Percentiles rank a stretch among this genome's conserved stretches.
phyloP scores from a whole-genome alignment of 2,329 filamentous ascomycete genomes.

The Talaromyces sp. region DNA sequence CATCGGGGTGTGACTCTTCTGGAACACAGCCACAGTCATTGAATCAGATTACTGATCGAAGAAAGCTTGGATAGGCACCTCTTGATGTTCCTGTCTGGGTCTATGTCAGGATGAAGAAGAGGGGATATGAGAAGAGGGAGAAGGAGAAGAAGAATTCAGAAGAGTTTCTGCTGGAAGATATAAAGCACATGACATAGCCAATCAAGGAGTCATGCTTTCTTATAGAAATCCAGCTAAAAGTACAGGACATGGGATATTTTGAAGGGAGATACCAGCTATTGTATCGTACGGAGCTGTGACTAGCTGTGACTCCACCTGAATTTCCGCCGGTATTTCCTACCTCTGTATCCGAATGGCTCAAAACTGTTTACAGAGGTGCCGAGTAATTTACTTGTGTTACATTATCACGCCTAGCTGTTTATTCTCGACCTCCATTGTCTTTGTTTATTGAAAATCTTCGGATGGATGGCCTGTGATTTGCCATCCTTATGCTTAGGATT shows the following conservation, averaged over 20 bases:
- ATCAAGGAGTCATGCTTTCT: not conserved
- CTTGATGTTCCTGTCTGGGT: not conserved
- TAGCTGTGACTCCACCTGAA: not conserved
- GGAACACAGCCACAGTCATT: not conserved
- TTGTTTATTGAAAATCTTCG: slow-evolving; percentile 1
- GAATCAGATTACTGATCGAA: slow-evolving; percentile 3
- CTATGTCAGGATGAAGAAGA: not conserved
- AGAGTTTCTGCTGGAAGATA: not conserved
- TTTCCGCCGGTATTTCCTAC: not conserved
- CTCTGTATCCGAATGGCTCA: not conserved
- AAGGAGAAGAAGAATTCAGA: not conserved
- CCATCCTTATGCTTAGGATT: not conserved
- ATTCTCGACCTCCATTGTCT: not conserved
- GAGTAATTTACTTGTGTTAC: slow-evolving; percentile 2
- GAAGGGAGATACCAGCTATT: not conserved
- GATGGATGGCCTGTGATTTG: not conserved
- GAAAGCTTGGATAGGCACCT: not conserved
- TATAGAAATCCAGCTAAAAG: not conserved
- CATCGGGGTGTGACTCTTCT: slow-evolving; percentile 9
- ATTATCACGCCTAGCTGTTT: not conserved
- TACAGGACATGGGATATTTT: not conserved
- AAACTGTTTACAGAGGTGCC: not conserved
- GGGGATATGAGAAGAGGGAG: not conserved
- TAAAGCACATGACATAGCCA: not conserved
- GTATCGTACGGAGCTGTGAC: not conserved